These are phyloP conservation scores for Xylariales sp. DNA, from an alignment of 2,329 filamentous ascomycete genomes.

Conservation along the genomic window DNA sequence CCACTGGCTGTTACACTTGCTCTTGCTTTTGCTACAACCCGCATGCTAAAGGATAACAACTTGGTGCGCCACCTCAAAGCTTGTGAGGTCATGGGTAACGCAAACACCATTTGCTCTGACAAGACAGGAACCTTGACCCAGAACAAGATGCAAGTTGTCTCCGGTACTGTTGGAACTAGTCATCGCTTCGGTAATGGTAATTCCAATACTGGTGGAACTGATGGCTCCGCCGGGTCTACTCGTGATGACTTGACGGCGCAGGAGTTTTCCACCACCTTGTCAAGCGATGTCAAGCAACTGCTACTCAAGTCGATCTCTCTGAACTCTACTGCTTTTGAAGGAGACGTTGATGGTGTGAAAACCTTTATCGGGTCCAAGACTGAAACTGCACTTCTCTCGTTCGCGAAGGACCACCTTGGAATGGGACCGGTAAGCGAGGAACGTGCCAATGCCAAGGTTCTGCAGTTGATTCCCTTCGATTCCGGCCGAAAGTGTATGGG, in stretches of 20 bases:
- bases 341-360: constrained; percentile 61
- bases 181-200: constrained; percentile 47
- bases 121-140: constrained; percentile 65
- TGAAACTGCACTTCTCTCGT: constrained; percentile 68
- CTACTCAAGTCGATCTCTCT: constrained; percentile 57
- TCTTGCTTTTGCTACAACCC: constrained; percentile 70
- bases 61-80: constrained; percentile 72
- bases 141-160: constrained; percentile 65
- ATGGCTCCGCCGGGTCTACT: constrained; percentile 9
- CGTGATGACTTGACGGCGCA: constrained; percentile 33
- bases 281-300: constrained; percentile 43
- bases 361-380: constrained; percentile 76
- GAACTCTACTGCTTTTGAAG: constrained; percentile 74
- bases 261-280: constrained; percentile 44
- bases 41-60: constrained; percentile 75
- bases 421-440: constrained; percentile 63
- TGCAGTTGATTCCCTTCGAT: constrained; percentile 72
- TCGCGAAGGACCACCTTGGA: constrained; percentile 62
- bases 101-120: constrained; percentile 66
- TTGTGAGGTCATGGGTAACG: constrained; percentile 79
- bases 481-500: constrained; percentile 72
- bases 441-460: constrained; percentile 52
- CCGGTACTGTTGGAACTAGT: constrained; percentile 52
- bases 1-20: constrained; percentile 75
- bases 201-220: constrained; percentile 8